Percentiles rank a stretch among this genome's conserved stretches.
phyloP scores from a whole-genome alignment of 2,329 filamentous ascomycete species.

The Penicillium sp. region DNA sequence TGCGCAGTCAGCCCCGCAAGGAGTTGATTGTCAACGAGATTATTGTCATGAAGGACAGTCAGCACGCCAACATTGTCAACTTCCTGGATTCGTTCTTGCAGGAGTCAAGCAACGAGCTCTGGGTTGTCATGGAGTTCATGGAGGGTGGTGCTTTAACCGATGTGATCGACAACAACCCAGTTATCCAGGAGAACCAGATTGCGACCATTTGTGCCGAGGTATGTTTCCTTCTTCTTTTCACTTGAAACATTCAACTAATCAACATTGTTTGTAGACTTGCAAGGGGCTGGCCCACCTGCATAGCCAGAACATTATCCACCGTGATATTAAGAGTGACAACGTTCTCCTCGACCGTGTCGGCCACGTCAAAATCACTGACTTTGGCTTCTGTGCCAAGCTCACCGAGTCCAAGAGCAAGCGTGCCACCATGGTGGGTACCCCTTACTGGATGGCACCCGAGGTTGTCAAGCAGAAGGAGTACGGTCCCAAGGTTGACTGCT shows the following conservation, averaged over 20 bases:
- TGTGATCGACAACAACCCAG: conserved; percentile 96
- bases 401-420: conserved; percentile 96
- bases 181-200: conserved; percentile 95
- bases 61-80: conserved; percentile 98
- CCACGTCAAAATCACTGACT: conserved; percentile 96
- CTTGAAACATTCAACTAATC: neutral
- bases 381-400: conserved; percentile 97
- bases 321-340: conserved; percentile 99
- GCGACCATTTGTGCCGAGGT: conserved; percentile 97
- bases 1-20: conserved; percentile 94
- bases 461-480: conserved; percentile 99
- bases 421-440: conserved; percentile 97
- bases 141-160: conserved; percentile 96
- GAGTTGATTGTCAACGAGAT: conserved; percentile 99
- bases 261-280: conserved; percentile 64
- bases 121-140: conserved; percentile 99
- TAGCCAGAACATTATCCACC: conserved; percentile 94
- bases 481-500: conserved; percentile 96
- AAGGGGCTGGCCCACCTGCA: conserved; percentile 92
- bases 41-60: conserved; percentile 99
- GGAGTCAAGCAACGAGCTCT: conserved; percentile 92
- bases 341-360: conserved; percentile 90
- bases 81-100: conserved; percentile 96
- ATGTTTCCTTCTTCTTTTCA: conserved; percentile 33
- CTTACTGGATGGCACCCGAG: conserved; percentile 99